These are phyloP conservation scores for Penicillium sp. DNA, from an alignment of 2,329 filamentous ascomycete genomes.

Conservation along the genomic window DNA sequence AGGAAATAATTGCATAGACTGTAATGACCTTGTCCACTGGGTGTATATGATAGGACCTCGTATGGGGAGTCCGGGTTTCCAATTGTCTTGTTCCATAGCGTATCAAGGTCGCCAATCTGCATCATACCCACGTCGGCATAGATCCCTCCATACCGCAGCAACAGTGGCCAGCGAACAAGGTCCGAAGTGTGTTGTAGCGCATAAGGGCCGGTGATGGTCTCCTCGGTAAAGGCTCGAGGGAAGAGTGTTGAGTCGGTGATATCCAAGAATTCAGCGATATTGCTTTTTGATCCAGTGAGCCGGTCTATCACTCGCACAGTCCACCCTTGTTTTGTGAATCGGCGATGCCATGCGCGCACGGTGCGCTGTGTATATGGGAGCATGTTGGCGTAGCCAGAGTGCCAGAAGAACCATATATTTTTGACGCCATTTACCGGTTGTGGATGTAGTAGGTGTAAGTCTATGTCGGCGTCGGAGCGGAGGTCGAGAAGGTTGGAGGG, in stretches of 20 bases:
- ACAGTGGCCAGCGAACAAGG: conserved; percentile 56
- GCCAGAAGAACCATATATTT: conserved; percentile 61
- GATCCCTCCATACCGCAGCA: conserved; percentile 58
- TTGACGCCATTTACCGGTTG: conserved; percentile 41
- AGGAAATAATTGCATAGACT: conserved; percentile 9
- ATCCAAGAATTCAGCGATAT: conserved; percentile 53
- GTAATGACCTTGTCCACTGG: background rate
- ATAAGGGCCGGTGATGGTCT: conserved; percentile 51
- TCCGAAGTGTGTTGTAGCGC: conserved; percentile 57
- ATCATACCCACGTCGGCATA: conserved; percentile 59
- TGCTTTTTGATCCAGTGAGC: conserved; percentile 44
- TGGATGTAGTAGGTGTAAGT: conserved; percentile 44
- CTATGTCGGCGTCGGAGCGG: conserved; percentile 48
- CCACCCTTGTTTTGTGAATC: conserved; percentile 55
- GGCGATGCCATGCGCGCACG: conserved; percentile 54
- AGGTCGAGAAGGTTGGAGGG: conserved; percentile 44
- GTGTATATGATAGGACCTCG: conserved; percentile 50
- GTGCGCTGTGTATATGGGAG: conserved; percentile 54
- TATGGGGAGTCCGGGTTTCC: conserved; percentile 45
- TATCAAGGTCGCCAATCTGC: conserved; percentile 57
- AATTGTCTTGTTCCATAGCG: conserved; percentile 53
- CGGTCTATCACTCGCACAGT: conserved; percentile 53
- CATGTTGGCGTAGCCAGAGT: conserved; percentile 50
- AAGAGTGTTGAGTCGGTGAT: conserved; percentile 44
- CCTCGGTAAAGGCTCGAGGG: conserved; percentile 52